Evolutionary conservation across 176 grass and related monocot species (phyloP), one percentile per base, ranked within the genome.

Genomic region (Carex scoparia): DNA sequence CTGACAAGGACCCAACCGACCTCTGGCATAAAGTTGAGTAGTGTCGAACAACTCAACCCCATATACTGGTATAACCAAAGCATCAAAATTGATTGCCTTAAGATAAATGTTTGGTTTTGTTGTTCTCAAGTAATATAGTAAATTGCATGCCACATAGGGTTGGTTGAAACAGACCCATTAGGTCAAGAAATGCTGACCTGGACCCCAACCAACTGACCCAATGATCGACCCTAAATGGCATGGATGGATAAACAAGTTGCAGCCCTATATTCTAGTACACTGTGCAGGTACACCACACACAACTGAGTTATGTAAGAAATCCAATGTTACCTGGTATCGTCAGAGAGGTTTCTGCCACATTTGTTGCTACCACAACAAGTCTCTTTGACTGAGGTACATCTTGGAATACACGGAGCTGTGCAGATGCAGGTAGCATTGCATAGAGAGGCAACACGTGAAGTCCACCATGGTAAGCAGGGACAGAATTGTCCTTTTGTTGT

Each of bases 271-370:
- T 63, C 19, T 63, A 63, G 18, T 10, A 63, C 23, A 28, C 23
- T 63, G 18, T 61, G 61, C 19, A 27, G 61, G 19, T 63, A 10
- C 19, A 63, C 18, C n/a, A 63, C 19, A 51, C 48, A 10, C 48
- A 51, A 51, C 9, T 10, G 16, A 10, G 16, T 46, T 48, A 72
- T 46, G 7, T 0, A 46, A 40, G 14, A 40, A 55, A 54, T 55
- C 48, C 19, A 76, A 55, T 31, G 12, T 33, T 79, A 79, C 74
- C 74, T 23, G 93, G 93, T 80, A 95, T 99, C 15, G 93, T 99
- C 89, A 99, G 82, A 84, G 96, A 95, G 63, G 96, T 99, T 84
- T 99, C 91, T 58, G 93, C 96, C 65, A 99, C 96, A 94, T 99
- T 99, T 81, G 96, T 99, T 75, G 96, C 91, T 76, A 99, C 88